Base-by-base conservation (phyloP, 345 rosid species). In the Rhodamnia rubescens region DNA sequence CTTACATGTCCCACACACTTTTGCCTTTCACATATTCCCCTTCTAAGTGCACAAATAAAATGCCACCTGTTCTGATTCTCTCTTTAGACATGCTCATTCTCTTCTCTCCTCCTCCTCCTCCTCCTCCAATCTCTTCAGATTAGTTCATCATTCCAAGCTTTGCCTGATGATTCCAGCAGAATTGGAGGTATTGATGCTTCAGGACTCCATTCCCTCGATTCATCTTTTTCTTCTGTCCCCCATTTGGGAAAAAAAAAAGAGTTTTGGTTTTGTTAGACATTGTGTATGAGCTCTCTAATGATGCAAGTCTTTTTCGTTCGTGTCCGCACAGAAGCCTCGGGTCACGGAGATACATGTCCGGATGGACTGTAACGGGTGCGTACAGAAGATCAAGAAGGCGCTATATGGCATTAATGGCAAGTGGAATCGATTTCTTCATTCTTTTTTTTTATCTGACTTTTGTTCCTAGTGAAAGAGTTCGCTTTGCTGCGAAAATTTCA, bases 321-420 rank as follows among this genome's bases (percentile, higher is more conserved):
- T 36, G 47, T 18, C 47, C 22, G 13, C 29, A 5, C 91, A 94
- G 95, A 94, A 89, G 84, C 94, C 95, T 89, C 85, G 88, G 32
- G 87, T 94, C 52, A 93, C 92, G 0, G 96, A 94, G 91, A 89
- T 94, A 74, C 89, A 91, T 40, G 94, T 94, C 93, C 94, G 94
- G 74, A 91, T 94, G 90, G 96, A 94, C 92, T 94, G 98, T 83
- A 93, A 93, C 3, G 98, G 96, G 12, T 94, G 96, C 7, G 94
- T 94, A 7, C 98, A 93, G 89, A 94, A 94, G 93, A 92, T 94
- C 88, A 94, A 92, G 91, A 94, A 90, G 88, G 94, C 94, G 0
- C 84, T 93, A 10, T 90, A 92, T 74, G 93, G 95, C 84, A 91
- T 94, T 83, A 89, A 89, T 5, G 98, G 98, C 91, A 85, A 90